Base-by-base conservation (phyloP, 805 yeast species). In the Myxozyma geophila region DNA sequence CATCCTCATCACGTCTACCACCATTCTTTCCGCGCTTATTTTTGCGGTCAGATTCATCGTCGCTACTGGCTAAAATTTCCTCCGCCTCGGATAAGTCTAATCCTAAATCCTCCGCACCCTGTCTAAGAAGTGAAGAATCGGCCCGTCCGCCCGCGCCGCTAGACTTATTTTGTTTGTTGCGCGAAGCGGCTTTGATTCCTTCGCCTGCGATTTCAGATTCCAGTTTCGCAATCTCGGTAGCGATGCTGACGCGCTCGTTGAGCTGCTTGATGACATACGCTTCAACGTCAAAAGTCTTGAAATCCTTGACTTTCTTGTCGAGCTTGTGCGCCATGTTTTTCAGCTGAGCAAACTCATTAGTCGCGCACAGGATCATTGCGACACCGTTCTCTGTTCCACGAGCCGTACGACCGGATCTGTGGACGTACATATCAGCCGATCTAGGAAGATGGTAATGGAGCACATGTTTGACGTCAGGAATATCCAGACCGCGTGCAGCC, bases 341-440 rank as follows among this genome's bases (percentile, higher is more conserved):
- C 0, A 98, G 92, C 0, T 97, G 97, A 61, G 91, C 82, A 0
- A 96, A 91, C 74, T 95, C 99, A 64, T 89, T 92, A 15, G 98
- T 97, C 4, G 96, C 89, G 72, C 97, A 91, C 59, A 95, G 80
- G 84, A 92, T 86, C 55, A 95, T 87, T 1, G 97, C 88, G n/a
- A 95, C 97, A 80, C 99, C 99, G 74, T 90, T 93, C 54, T 79
- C 81, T 41, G 76, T 75, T 1, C 96, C 98, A 80, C 99, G 88
- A 0, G 96, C 98, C n/a, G 99, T 95, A 83, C 99, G 87, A 66
- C 99, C 99, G 1, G 97, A 90, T 75, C 99, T 83, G 77, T 95
- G 99, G 70, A 95, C 87, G 73, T 95, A 95, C 56, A 91, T 86
- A 73, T 95, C 99, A 0, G 98, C 98, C 15, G 96, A 82, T 67